phyloP scores from a whole-genome alignment of 345 rosid species.

The Arabidopsis suecica region DNA sequence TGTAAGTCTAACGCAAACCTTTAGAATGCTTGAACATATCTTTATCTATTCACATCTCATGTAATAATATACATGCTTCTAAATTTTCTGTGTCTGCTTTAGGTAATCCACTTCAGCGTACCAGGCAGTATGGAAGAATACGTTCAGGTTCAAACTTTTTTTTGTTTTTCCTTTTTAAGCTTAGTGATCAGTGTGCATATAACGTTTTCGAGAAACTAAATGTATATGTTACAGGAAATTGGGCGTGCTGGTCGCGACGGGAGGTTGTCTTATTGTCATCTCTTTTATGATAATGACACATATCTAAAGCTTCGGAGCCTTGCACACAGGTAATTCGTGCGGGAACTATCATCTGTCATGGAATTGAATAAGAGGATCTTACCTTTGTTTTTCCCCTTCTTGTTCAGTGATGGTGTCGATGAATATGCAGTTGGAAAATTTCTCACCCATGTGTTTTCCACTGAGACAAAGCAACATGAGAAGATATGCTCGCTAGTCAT shows the following conservation, averaged over 20 bases:
- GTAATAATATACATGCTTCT: conserved; percentile 24
- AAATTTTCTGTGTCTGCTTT: conserved; percentile 43
- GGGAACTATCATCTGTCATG: conserved; percentile 23
- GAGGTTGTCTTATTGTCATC: conserved; percentile 82
- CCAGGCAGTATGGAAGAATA: conserved; percentile 99
- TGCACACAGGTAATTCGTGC: conserved; percentile 67
- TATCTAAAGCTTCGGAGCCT: conserved; percentile 94
- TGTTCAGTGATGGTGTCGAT: conserved; percentile 91
- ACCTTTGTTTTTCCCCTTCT: conserved; percentile 16
- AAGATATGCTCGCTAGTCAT: conserved; percentile 66
- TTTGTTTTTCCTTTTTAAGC: conserved; percentile 25
- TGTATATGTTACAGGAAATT: conserved; percentile 61
- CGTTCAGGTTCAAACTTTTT: conserved; percentile 71
- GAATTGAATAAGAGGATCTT: conserved; percentile 18
- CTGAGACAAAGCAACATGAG: conserved; percentile 52
- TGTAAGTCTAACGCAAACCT: conserved; percentile 61
- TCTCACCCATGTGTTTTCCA: conserved; percentile 69
- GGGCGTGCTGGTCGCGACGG: conserved; percentile 99
- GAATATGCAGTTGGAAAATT: conserved; percentile 88
- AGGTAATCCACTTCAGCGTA: conserved; percentile 92
- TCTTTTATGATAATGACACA: conserved; percentile 73
- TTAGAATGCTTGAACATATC: conserved; percentile 30
- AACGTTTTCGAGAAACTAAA: conserved; percentile 35
- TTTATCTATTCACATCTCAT: conserved; percentile 23
- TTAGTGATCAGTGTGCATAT: conserved; percentile 25